phyloP scores from a whole-genome alignment of 169 alveolate species.

The Plasmodium sp. region DNA sequence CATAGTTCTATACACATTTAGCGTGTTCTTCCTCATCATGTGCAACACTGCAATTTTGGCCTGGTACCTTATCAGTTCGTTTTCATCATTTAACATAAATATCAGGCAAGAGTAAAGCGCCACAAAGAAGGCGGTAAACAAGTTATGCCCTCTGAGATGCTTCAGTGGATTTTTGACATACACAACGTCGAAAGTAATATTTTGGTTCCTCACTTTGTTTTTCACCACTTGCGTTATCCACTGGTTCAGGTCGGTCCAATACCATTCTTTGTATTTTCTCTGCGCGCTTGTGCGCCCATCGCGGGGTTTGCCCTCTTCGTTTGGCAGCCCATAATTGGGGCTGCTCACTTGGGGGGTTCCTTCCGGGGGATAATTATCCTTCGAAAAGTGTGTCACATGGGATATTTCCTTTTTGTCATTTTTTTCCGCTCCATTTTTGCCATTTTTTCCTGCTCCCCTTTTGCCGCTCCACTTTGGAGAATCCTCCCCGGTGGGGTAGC shows the following conservation, averaged over 20 bases:
- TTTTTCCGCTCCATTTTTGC: not conserved
- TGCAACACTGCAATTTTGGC: constrained; percentile 22
- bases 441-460: not conserved
- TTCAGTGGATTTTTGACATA: constrained; percentile 61
- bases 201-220: constrained; percentile 19
- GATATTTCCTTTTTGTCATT: not conserved
- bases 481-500: not conserved
- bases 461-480: not conserved
- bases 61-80: constrained; percentile 44
- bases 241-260: not conserved
- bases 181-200: constrained; percentile 48
- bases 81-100: constrained; percentile 74
- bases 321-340: not conserved
- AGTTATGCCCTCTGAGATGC: constrained; percentile 60
- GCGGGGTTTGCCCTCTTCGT: not conserved
- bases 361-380: not conserved
- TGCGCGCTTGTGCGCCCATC: not conserved
- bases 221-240: constrained; percentile 17
- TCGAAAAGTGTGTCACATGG: not conserved
- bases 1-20: constrained; percentile 26
- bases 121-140: constrained; percentile 63
- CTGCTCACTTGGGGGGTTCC: not conserved
- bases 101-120: constrained; percentile 51
- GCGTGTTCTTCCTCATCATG: constrained; percentile 44
- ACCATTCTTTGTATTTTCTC: constrained; percentile 52